Base-by-base conservation (phyloP, 306 rosid genomes). In the Cucurbita ficifolia region DNA sequence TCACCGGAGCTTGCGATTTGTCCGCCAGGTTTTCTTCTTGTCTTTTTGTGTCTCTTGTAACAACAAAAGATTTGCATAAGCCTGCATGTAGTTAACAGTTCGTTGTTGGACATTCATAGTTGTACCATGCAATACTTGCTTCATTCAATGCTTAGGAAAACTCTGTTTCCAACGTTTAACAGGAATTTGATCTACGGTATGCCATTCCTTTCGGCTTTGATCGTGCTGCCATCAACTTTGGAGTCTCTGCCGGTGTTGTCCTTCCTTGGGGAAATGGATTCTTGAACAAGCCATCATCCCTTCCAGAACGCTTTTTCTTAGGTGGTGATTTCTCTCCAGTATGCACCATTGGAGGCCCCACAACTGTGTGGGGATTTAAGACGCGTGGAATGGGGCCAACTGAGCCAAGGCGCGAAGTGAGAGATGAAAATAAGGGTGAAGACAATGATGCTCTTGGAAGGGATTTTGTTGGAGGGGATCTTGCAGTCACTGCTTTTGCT, bases 311-410 rank as follows among this genome's bases (percentile, higher is more conserved):
- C 77, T 95, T 95, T 83, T 95, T 88, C 88, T 76, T 95, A 82
- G 96, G 99, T 76, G 97, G 97, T 80, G 96, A 91, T 72, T 88
- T 91, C 91, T 91, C 99, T 85, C 97, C 97, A 46, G 85, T 95
- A 72, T 91, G 91, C 86, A 79, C 91, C 76, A 63, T 86, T 9
- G 97, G 96, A 52, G 96, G 99, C 36, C 96, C 96, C 70, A 75
- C 87, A 49, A 85, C 97, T 60, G 85, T 91, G 54, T 89, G 92
- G 90, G 99, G 99, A 59, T 95, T 95, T 76, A 89, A 81, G 83
- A 84, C 97, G 35, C 86, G 99, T 80, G 97, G 96, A 72, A 79
- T 91, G 70, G 92, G 99, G 73, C 97, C 92, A 18, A 83, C 90
- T 71, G 97, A 95, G 81, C 91, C 91, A 43, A 82, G 83, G 72